phyloP scores from a whole-genome alignment of 495 filamentous ascomycete genomes.

The Aspergillus campestris region DNA sequence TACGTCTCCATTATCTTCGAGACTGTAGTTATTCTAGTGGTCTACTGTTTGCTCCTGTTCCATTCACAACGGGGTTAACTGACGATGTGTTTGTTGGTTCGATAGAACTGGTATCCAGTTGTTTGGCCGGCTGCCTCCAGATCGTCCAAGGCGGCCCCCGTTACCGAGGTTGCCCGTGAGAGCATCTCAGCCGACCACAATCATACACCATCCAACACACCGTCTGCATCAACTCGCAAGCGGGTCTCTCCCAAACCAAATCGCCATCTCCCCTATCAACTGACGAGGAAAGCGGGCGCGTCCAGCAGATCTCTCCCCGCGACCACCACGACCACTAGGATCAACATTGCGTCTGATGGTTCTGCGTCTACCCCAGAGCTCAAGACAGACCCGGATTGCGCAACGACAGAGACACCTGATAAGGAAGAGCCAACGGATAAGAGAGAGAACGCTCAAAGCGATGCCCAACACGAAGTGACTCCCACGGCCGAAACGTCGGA shows the following conservation, averaged over 20 bases:
- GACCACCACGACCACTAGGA: conserved; percentile 37
- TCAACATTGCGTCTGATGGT: conserved; percentile 43
- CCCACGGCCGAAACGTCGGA: not conserved
- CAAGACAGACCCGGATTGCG: conserved; percentile 11
- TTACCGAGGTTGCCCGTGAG: conserved; percentile 69
- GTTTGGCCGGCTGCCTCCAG: conserved; percentile 55
- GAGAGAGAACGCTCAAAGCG: conserved; percentile 8
- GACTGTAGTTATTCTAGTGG: conserved; percentile 18
- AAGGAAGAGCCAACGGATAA: conserved; percentile 16
- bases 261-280: conserved; percentile 31
- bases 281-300: conserved; percentile 30
- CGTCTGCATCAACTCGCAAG: conserved; percentile 25
- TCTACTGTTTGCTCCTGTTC: not conserved
- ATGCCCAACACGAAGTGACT: conserved; percentile 11
- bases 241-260: conserved; percentile 18
- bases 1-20: not conserved
- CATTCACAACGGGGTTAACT: not conserved
- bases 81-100: conserved; percentile 11
- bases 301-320: conserved; percentile 42
- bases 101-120: conserved; percentile 43
- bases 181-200: conserved; percentile 56
- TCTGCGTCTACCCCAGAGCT: conserved; percentile 27
- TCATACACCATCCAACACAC: conserved; percentile 29
- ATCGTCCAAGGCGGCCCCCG: conserved; percentile 57
- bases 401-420: conserved; percentile 12